Evolutionary conservation across 140 eudicot species (phyloP).

Genomic region (Flaveria floridana): DNA sequence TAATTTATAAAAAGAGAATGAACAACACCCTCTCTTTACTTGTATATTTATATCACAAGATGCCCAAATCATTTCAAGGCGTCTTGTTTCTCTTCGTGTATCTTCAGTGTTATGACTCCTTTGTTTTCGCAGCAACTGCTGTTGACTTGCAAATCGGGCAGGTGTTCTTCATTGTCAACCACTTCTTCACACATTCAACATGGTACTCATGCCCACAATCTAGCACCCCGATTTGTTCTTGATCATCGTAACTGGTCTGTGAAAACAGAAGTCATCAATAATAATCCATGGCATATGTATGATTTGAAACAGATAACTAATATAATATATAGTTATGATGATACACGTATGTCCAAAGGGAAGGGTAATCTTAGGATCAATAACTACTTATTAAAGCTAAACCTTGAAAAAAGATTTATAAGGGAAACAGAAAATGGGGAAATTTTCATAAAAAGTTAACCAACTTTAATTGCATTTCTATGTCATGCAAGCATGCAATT

Average conservation of each 20-base stretch:
- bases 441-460: too few species aligned
- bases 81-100: slow-evolving; percentile 25
- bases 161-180: slow-evolving; percentile 79
- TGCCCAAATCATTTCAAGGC: slow-evolving; percentile 25
- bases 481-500: too few species aligned
- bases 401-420: background rate
- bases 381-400: background rate
- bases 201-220: slow-evolving; percentile 94
- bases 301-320: background rate
- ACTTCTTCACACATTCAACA: slow-evolving; percentile 71
- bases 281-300: background rate
- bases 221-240: slow-evolving; percentile 57
- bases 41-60: slow-evolving; percentile 31
- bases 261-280: slow-evolving; percentile 13
- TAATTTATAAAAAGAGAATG: slow-evolving; percentile 36
- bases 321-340: background rate
- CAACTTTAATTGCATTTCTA: too few species aligned
- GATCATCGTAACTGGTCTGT: slow-evolving; percentile 64
- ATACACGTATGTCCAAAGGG: background rate
- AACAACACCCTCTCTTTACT: slow-evolving; percentile 30
- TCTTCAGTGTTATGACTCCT: slow-evolving; percentile 26
- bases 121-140: slow-evolving; percentile 46
- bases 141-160: slow-evolving; percentile 92
- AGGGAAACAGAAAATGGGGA: too few species aligned
- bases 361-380: background rate